A percentile compares a stretch with the other conserved stretches of the same genome.
phyloP scores from a whole-genome alignment of 331 rosid genomes.

The Rhamnella rubrinervis region DNA sequence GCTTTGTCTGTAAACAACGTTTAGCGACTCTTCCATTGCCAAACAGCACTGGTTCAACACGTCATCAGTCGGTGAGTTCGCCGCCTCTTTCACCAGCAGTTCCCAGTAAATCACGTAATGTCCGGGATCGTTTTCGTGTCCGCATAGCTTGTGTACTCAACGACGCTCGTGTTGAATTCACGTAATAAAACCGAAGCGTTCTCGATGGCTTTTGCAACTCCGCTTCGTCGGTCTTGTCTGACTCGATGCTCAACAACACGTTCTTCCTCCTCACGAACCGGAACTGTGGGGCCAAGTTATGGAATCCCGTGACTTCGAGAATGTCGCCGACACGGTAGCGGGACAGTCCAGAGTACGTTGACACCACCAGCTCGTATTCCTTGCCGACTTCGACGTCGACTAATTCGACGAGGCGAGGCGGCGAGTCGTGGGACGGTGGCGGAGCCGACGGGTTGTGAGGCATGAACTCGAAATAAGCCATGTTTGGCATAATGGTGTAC shows the following conservation, averaged over 20 bases:
- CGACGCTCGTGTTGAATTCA: constrained; percentile 61
- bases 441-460: constrained; percentile 50
- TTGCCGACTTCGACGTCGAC: constrained; percentile 69
- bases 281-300: constrained; percentile 69
- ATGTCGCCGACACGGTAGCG: constrained; percentile 91
- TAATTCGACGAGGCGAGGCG: constrained; percentile 66
- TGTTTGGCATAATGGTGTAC: constrained; percentile 88
- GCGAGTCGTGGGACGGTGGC: constrained; percentile 44
- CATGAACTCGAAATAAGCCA: constrained; percentile 89
- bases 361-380: constrained; percentile 69
- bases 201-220: constrained; percentile 72
- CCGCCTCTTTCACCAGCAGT: constrained; percentile 51
- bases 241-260: constrained; percentile 74
- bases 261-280: constrained; percentile 78
- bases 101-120: constrained; percentile 97
- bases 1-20: constrained; percentile 84
- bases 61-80: constrained; percentile 39
- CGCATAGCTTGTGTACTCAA: constrained; percentile 80
- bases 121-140: constrained; percentile 66
- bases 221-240: constrained; percentile 84
- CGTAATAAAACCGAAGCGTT: constrained; percentile 46
- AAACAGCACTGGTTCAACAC: constrained; percentile 61
- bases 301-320: constrained; percentile 68
- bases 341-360: constrained; percentile 74
- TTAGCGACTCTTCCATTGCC: constrained; percentile 71